Evolutionary conservation across 768 basidiomycete genomes (phyloP).

Genomic region (Hygrophorus russula): DNA sequence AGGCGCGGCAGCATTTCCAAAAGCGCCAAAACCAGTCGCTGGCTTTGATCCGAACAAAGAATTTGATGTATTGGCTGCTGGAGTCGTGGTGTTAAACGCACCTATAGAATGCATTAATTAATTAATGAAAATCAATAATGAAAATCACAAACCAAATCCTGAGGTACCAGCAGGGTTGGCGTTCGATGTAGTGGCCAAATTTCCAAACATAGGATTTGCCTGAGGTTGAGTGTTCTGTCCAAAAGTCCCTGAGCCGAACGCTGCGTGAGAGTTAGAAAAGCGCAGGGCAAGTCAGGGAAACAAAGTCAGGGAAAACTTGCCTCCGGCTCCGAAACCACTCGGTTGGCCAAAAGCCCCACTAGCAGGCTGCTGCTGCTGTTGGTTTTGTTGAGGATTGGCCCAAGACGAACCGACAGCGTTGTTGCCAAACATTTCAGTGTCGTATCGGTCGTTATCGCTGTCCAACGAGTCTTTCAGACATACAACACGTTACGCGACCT

Average conservation of each 20-base stretch:
- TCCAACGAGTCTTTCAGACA: not conserved
- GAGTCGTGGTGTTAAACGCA: constrained; percentile 31
- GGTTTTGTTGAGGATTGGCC: constrained; percentile 56
- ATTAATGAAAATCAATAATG: constrained; percentile 8
- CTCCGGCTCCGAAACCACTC: constrained; percentile 18
- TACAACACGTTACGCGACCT: not conserved
- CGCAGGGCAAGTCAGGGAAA: constrained; percentile 12
- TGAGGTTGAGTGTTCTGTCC: constrained; percentile 48
- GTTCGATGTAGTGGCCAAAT: constrained; percentile 27
- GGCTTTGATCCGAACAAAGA: constrained; percentile 62
- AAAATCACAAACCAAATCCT: constrained; percentile 34
- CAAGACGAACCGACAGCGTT: constrained; percentile 48
- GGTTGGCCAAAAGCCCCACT: constrained; percentile 20
- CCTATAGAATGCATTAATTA: constrained; percentile 21
- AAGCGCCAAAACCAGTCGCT: constrained; percentile 65
- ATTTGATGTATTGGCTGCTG: constrained; percentile 23
- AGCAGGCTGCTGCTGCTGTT: constrained; percentile 56
- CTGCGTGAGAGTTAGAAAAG: constrained; percentile 21
- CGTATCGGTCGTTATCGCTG: not conserved
- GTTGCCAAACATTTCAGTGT: constrained; percentile 49
- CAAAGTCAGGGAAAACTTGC: constrained; percentile 3
- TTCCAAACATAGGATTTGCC: constrained; percentile 78
- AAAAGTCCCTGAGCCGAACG: constrained; percentile 49
- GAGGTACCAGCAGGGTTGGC: constrained; percentile 17
- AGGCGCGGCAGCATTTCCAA: constrained; percentile 45